These are phyloP conservation scores for Metrosideros polymorpha DNA, from an alignment of 441 rosid species.

Conservation along the genomic window DNA sequence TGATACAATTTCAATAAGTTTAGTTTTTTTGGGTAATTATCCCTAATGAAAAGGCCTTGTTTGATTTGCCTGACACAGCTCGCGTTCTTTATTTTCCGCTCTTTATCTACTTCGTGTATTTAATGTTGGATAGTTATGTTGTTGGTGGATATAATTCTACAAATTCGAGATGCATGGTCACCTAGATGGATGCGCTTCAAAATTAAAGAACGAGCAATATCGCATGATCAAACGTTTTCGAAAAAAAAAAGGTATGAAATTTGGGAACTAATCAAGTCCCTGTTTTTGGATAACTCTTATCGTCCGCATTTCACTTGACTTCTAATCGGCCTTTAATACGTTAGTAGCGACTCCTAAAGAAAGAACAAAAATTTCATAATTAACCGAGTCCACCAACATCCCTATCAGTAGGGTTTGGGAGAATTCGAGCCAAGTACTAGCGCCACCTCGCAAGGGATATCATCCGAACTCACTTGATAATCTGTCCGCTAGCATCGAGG, in stretches of 20 bases:
- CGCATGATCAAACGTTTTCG: not conserved
- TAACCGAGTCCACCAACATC: not conserved
- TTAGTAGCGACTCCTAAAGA: not conserved
- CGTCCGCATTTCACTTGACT: not conserved
- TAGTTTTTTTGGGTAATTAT: too few species aligned
- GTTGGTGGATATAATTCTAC: not conserved
- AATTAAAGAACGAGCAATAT: not conserved
- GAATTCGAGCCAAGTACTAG: not conserved
- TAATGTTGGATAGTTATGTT: not conserved
- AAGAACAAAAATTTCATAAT: not conserved
- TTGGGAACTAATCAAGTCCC: too few species aligned
- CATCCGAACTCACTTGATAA: fast-evolving
- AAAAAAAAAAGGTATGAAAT: not conserved
- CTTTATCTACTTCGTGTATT: not conserved
- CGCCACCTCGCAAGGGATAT: not conserved
- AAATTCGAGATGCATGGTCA: not conserved
- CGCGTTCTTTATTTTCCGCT: not conserved
- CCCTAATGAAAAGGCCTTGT: not conserved
- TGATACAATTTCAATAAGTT: too few species aligned
- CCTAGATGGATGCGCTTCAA: not conserved
- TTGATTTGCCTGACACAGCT: fast-evolving
- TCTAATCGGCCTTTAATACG: fast-evolving
- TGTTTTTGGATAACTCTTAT: too few species aligned
- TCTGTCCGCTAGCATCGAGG: fast-evolving
- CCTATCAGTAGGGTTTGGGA: not conserved